Evolutionary conservation across 805 yeast genomes (phyloP).

Genomic region (Pichia eremophila): DNA sequence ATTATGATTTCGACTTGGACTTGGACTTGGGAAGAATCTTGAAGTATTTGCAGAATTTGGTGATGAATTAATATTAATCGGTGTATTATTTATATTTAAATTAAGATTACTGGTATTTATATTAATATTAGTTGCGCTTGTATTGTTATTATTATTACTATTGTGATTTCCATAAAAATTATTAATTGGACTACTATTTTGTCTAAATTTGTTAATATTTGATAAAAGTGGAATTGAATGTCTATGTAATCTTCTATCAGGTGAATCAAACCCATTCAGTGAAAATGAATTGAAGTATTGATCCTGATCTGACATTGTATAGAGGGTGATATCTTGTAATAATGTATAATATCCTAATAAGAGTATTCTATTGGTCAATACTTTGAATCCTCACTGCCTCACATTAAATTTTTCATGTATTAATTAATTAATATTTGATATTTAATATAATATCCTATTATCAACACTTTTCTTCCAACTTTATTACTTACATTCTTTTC

Average conservation of each 20-base stretch:
- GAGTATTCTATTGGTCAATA: no score
- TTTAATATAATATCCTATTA: neutral
- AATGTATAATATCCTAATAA: no score
- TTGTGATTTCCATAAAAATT: no score
- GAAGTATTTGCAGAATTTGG: conserved; percentile 6
- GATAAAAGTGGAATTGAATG: neutral
- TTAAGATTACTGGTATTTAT: no score
- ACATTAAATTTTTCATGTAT: neutral
- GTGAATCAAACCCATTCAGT: no score
- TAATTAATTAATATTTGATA: neutral
- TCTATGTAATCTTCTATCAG: neutral
- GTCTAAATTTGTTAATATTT: neutral
- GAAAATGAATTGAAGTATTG: no score
- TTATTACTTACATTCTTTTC: neutral
- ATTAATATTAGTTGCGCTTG: neutral
- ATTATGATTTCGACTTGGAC: neutral
- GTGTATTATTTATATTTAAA: no score
- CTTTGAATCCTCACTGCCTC: no score
- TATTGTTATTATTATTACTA: no score
- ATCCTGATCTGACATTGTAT: no score
- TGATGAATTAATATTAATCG: no score
- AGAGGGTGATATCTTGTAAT: no score
- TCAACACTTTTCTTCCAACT: neutral
- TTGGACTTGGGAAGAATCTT: conserved; percentile 29
- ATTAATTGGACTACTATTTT: neutral